Conservation (phyloP, 257 asterid genomes). For the Schizonepeta tenuifolia region DNA sequence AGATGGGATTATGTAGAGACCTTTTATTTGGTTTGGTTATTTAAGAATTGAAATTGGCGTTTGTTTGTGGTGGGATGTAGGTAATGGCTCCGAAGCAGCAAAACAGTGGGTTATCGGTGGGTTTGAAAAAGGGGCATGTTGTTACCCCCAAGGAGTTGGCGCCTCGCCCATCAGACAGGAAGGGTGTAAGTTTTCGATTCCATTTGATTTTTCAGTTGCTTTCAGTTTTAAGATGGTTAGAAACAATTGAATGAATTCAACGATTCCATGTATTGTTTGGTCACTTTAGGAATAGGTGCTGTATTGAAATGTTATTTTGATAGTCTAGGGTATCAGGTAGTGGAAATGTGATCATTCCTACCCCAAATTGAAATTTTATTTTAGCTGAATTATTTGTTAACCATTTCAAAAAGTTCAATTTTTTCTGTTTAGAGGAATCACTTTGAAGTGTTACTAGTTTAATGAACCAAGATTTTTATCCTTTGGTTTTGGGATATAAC, state of each 20-base stretch:
- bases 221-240: not conserved
- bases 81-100: conserved; percentile 87
- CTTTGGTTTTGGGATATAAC: not conserved
- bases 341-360: not conserved
- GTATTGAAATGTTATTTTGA: no score
- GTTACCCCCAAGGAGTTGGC: conserved; percentile 84
- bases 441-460: not conserved
- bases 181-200: conserved; percentile 60
- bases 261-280: not conserved
- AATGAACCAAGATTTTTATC: not conserved
- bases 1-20: no score
- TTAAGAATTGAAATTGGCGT: not conserved
- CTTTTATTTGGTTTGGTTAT: not conserved
- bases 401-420: not conserved
- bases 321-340: no score
- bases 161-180: conserved; percentile 85
- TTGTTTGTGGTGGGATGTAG: conserved; percentile 35
- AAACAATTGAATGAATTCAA: not conserved
- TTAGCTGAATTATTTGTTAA: not conserved
- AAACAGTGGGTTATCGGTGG: conserved; percentile 72
- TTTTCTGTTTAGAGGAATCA: not conserved
- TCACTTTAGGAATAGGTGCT: not conserved
- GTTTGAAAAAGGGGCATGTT: conserved; percentile 80
- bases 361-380: not conserved
- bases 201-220: not conserved